Conservation (phyloP, 345 rosid species). For the Populus alba region DNA sequence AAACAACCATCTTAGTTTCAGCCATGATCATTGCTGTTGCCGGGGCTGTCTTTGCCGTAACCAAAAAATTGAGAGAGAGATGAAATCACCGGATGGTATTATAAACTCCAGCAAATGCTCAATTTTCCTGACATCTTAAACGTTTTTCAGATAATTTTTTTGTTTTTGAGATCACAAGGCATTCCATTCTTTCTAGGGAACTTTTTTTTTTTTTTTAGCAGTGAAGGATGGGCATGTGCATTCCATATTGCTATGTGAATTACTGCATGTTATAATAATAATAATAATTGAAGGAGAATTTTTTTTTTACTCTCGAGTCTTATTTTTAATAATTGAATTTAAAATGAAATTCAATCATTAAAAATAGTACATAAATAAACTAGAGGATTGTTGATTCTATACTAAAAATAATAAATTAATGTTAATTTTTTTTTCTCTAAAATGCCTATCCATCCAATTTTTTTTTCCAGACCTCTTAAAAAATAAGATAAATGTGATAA, state of each 20-base stretch:
- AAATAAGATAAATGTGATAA: too few species aligned
- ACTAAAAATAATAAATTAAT: too few species aligned
- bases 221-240: not conserved
- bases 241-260: not conserved
- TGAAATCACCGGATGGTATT: not conserved
- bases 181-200: not conserved
- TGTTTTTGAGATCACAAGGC: not conserved
- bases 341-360: too few species aligned
- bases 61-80: constrained; percentile 34
- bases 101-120: not conserved
- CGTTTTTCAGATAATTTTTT: not conserved
- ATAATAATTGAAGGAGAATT: not conserved
- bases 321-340: not conserved
- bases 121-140: not conserved
- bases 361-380: too few species aligned
- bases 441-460: too few species aligned
- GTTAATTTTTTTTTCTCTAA: too few species aligned
- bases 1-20: constrained; percentile 28
- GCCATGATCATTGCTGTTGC: constrained; percentile 28
- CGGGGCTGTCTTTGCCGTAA: constrained; percentile 28
- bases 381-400: too few species aligned
- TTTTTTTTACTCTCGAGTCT: not conserved
- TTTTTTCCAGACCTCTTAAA: too few species aligned
- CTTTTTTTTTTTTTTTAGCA: not conserved
- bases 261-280: not conserved